phyloP scores from a whole-genome alignment of 768 basidiomycete genomes.

The Mycena amicta region DNA sequence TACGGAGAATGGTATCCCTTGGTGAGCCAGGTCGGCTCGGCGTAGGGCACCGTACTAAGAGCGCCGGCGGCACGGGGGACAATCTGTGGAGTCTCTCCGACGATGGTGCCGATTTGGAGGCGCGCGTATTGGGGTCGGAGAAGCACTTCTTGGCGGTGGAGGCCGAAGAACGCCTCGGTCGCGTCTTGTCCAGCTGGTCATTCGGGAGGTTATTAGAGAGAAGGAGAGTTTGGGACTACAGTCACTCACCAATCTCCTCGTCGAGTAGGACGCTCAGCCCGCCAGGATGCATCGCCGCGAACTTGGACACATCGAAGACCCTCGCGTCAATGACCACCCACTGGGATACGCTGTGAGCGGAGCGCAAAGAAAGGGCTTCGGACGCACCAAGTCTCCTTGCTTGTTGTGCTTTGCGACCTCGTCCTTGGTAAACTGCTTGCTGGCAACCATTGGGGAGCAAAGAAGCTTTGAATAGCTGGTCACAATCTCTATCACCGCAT shows the following conservation, averaged over 20 bases:
- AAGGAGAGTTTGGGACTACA: too few species aligned
- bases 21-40: constrained; percentile 69
- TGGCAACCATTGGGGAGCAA: not conserved
- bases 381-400: not conserved
- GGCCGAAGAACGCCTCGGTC: constrained; percentile 45
- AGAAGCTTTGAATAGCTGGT: not conserved
- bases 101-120: constrained; percentile 62
- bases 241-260: constrained; percentile 48
- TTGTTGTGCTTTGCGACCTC: constrained; percentile 1
- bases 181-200: constrained; percentile 57
- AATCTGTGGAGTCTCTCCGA: constrained; percentile 53
- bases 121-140: constrained; percentile 43
- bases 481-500: too few species aligned
- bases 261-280: constrained; percentile 77
- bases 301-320: constrained; percentile 82
- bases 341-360: too few species aligned
- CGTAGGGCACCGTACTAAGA: constrained; percentile 71
- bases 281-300: constrained; percentile 83
- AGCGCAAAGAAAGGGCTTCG: too few species aligned
- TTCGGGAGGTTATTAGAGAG: not conserved
- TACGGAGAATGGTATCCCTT: constrained; percentile 18
- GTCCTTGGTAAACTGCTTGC: not conserved
- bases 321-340: constrained; percentile 56
- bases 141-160: constrained; percentile 43
- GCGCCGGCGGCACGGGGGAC: constrained; percentile 47